Percentiles rank a stretch among this genome's conserved stretches.
Evolutionary conservation across 345 rosid genomes (phyloP).

Genomic region (Odontarrhena argentea): DNA sequence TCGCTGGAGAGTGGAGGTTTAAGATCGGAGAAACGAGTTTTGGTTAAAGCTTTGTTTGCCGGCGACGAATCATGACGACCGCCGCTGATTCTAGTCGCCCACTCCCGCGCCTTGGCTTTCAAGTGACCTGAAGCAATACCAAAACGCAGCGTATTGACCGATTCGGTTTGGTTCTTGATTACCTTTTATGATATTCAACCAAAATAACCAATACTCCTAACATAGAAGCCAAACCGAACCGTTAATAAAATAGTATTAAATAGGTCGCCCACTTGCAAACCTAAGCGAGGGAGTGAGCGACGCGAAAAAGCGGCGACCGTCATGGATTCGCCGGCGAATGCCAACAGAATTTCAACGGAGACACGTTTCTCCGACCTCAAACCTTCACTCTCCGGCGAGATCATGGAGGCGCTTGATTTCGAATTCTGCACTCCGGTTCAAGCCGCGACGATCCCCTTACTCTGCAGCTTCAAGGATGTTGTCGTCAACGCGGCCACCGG

Average conservation of each 20-base stretch:
- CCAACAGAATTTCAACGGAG: constrained; percentile 64
- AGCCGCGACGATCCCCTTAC: constrained; percentile 80
- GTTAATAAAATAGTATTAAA: too few relatives aligned
- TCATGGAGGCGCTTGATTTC: constrained; percentile 72
- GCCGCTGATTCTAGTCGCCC: constrained; percentile 25
- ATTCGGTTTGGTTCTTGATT: constrained; percentile 21
- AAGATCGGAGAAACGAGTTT: constrained; percentile 77
- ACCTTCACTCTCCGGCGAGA: constrained; percentile 62
- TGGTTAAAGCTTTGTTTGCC: constrained; percentile 69
- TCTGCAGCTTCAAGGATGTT: constrained; percentile 86
- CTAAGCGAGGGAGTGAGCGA: too few relatives aligned
- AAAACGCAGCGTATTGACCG: constrained; percentile 25
- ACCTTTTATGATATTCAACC: too few relatives aligned
- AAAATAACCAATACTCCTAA: too few relatives aligned
- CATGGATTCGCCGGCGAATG: constrained; percentile 40
- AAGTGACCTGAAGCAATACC: not conserved
- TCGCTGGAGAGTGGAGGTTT: constrained; percentile 61
- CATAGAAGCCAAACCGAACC: too few relatives aligned
- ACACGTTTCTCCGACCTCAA: constrained; percentile 80
- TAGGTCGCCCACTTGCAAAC: not conserved
- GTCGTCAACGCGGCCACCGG: constrained; percentile 95
- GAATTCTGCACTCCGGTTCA: constrained; percentile 93
- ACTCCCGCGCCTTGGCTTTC: constrained; percentile 19
- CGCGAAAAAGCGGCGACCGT: constrained; percentile 35
- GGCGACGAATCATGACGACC: constrained; percentile 39